phyloP scores from a whole-genome alignment of 2,329 filamentous ascomycete species.

The Clonostachys rhizophaga region DNA sequence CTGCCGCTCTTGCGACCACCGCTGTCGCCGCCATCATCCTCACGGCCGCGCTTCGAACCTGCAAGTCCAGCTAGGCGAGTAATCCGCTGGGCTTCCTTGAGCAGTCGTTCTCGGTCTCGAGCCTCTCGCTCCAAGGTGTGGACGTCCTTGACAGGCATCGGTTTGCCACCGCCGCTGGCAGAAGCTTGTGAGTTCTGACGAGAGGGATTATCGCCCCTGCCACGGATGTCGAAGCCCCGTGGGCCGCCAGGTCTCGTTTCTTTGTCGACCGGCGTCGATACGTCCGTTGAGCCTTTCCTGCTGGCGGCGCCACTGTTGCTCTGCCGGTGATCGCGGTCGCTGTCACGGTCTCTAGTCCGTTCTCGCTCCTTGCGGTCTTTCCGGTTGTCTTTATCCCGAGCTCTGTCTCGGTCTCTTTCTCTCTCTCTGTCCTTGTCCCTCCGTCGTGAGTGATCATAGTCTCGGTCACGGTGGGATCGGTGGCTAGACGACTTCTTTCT shows the following conservation, averaged over 20 bases:
- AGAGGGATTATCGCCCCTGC: slow-evolving; percentile 6
- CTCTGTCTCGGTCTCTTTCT: slow-evolving; percentile 19
- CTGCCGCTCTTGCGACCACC: slow-evolving; percentile 29
- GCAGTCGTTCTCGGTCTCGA: slow-evolving; percentile 58
- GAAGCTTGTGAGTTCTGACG: slow-evolving; percentile 4
- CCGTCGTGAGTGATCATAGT: slow-evolving; percentile 24
- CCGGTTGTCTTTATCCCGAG: slow-evolving; percentile 18
- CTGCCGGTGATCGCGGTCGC: slow-evolving; percentile 11
- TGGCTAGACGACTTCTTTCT: slow-evolving; percentile 29
- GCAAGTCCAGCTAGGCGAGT: slow-evolving; percentile 43
- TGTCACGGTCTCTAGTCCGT: slow-evolving; percentile 19
- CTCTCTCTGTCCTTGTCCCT: slow-evolving; percentile 28
- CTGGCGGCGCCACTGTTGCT: slow-evolving; percentile 23
- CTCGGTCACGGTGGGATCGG: slow-evolving; percentile 37
- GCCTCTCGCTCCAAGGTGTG: slow-evolving; percentile 68
- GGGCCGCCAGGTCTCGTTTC: slow-evolving; percentile 34
- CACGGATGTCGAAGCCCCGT: slow-evolving; percentile 31
- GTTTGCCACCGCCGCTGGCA: background rate
- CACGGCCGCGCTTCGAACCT: slow-evolving; percentile 43
- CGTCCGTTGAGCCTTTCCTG: slow-evolving; percentile 17
- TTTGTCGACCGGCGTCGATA: slow-evolving; percentile 1
- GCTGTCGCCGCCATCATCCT: slow-evolving; percentile 34
- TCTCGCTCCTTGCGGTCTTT: slow-evolving; percentile 32
- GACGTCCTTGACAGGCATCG: slow-evolving; percentile 39
- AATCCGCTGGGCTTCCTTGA: slow-evolving; percentile 65